Evolutionary conservation across 192 early-diverging fungal species (phyloP).

Genomic region (Obelidium mucronatum): DNA sequence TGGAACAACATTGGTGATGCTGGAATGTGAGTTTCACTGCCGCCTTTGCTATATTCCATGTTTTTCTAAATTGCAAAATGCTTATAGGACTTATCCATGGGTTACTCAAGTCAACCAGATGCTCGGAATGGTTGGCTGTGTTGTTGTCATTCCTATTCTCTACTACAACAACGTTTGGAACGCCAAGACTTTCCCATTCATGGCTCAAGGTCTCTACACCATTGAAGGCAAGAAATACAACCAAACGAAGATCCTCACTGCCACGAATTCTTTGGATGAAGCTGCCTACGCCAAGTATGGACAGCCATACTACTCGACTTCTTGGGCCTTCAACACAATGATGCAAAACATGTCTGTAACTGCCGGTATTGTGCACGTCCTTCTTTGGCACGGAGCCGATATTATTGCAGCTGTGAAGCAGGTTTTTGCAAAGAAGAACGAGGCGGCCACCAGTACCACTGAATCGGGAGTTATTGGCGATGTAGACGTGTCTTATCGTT

Average conservation of each 20-base stretch:
- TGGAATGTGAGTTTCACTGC: slow-evolving; percentile 77
- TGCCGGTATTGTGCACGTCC: slow-evolving; percentile 31
- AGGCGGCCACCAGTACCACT: neutral
- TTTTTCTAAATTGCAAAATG: slow-evolving; percentile 67
- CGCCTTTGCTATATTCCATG: slow-evolving; percentile 53
- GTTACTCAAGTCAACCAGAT: slow-evolving; percentile 72
- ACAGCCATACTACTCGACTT: slow-evolving; percentile 6
- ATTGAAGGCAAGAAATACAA: slow-evolving; percentile 17
- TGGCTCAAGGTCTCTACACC: slow-evolving; percentile 18
- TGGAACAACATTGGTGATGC: slow-evolving; percentile 54
- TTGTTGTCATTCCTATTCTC: slow-evolving; percentile 69
- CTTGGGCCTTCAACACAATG: slow-evolving; percentile 24
- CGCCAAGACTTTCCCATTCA: slow-evolving; percentile 41
- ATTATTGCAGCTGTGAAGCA: slow-evolving; percentile 1
- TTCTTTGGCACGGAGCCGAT: slow-evolving; percentile 28
- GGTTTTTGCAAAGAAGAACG: neutral
- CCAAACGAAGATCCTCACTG: slow-evolving; percentile 28
- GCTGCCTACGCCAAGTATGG: neutral
- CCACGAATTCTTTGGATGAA: slow-evolving; percentile 12
- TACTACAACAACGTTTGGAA: slow-evolving; percentile 38
- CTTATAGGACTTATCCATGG: slow-evolving; percentile 1
- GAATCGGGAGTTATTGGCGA: neutral
- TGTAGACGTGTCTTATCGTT: slow-evolving; percentile 67
- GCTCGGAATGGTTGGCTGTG: slow-evolving; percentile 72
- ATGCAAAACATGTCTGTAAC: slow-evolving; percentile 25